Base-by-base conservation (phyloP, 2,329 filamentous ascomycete species). In the Aspergillus sp. region DNA sequence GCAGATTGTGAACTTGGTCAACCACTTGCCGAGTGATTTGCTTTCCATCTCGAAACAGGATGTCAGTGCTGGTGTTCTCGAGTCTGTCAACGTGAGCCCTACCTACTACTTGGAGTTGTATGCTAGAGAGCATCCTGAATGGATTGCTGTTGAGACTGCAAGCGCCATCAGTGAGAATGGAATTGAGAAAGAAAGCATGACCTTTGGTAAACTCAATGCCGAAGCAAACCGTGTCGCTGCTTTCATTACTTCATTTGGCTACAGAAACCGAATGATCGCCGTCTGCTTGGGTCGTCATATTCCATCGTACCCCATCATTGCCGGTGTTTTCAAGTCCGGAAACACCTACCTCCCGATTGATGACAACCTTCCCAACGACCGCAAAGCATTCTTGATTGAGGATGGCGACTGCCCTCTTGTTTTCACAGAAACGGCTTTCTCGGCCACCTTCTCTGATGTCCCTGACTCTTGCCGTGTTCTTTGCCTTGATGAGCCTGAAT, bases 231-330 rank as follows among this genome's bases (percentile, higher is more conserved):
- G 49, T 27, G 58, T 65, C 5, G 54, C 53, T 2, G 50, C 52
- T 2, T 60, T 56, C 19, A 46, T 65, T 12, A 45, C 46, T 5
- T 51, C 51, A 1, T 39, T 46, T 29, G 54, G 53, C 9, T 46
- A 52, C 35, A 53, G 43, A 38, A 56, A 58, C 11, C 86, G 0
- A 95, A 80, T 90, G 5, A 73, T 95, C 19, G 88, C 82, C 0
- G 76, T 91, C 7, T 89, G 86, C 58, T 94, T 94, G 56, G 82
- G 89, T 44, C 95, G 95, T 60, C 90, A 85, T 48, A 83, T 89
- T 0, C 85, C 91, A 58, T 89, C 88, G 0, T 90, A 88, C 32
- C 88, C 93, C 55, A 78, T 85, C 0, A 90, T 94, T 33, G 70
- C 94, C 2, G 89, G 88, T 1, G 83, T 93, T 42, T 68, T 94